A percentile compares a stretch with the other conserved stretches of the same genome.
Conservation (phyloP, 164 flowering plant genomes). For the Santalum album region DNA sequence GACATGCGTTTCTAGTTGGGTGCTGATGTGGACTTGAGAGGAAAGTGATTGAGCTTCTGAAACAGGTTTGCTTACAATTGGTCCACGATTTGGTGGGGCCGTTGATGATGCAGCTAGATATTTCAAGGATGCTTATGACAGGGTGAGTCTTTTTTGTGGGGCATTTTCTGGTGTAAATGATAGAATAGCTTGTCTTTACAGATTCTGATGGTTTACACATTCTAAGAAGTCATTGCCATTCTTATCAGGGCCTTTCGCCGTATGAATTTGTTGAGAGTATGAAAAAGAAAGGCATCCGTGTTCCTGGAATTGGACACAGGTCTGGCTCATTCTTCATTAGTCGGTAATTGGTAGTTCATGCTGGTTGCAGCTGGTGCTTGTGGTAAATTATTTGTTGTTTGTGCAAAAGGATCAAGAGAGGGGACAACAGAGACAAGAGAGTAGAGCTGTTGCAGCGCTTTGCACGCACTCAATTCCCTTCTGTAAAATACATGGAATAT, state of each 20-base stretch:
- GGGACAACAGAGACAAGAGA: conserved; percentile 96
- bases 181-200: background rate
- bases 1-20: background rate
- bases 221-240: conserved; percentile 2
- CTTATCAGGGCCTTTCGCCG: conserved; percentile 61
- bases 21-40: background rate
- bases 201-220: background rate
- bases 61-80: conserved; percentile 93
- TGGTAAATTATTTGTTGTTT: background rate
- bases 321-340: conserved; percentile 12
- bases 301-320: conserved; percentile 99
- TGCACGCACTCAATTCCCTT: conserved; percentile 82
- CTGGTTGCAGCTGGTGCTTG: background rate
- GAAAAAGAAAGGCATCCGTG: conserved; percentile 99
- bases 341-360: background rate
- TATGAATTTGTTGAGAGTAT: conserved; percentile 92
- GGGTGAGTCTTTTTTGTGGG: conserved; percentile 34
- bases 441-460: conserved; percentile 82
- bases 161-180: too few relatives aligned
- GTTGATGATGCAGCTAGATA: conserved; percentile 98
- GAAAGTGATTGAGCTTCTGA: conserved; percentile 13
- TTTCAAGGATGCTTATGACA: conserved; percentile 93
- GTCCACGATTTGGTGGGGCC: conserved; percentile 99
- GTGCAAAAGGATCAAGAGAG: conserved; percentile 76
- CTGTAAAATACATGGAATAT: conserved; percentile 97